phyloP scores from a whole-genome alignment of 495 filamentous ascomycete genomes.

The Zalerion maritima region DNA sequence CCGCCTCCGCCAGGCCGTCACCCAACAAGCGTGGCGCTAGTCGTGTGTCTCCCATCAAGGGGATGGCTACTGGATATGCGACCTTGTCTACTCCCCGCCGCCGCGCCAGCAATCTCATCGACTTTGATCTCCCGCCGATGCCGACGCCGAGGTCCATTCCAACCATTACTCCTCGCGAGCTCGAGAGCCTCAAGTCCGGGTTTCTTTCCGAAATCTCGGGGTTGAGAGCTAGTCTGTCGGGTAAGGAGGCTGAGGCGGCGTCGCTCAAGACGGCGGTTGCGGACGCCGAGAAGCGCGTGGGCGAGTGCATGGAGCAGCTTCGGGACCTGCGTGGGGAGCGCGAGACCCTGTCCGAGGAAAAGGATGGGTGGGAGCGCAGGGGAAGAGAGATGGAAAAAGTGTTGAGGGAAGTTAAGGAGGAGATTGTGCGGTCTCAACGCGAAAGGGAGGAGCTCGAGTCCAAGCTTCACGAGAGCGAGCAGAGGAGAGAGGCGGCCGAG shows the following conservation, averaged over 20 bases:
- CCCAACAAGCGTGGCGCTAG: conserved; percentile 13
- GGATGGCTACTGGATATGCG: too few relatives aligned
- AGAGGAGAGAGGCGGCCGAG: conserved; percentile 47
- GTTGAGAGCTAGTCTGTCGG: conserved; percentile 73
- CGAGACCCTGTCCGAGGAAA: conserved; percentile 60
- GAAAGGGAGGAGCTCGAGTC: conserved; percentile 60
- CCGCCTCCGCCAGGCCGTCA: conserved; percentile 30
- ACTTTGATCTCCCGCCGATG: conserved; percentile 81
- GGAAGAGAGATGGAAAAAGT: conserved; percentile 74
- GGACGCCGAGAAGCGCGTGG: conserved; percentile 84
- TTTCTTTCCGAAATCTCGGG: conserved; percentile 84
- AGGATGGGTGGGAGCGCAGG: conserved; percentile 67
- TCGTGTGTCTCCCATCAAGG: conserved; percentile 13
- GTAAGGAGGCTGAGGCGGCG: conserved; percentile 77
- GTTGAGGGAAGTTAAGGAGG: conserved; percentile 60
- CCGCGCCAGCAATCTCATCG: conserved; percentile 49
- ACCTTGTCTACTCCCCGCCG: conserved; percentile 10
- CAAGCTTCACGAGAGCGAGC: conserved; percentile 60
- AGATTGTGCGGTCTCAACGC: conserved; percentile 59
- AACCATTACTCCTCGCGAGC: conserved; percentile 76
- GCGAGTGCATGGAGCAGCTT: conserved; percentile 64
- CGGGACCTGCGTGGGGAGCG: conserved; percentile 55
- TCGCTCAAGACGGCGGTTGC: conserved; percentile 72
- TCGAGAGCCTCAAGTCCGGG: conserved; percentile 77
- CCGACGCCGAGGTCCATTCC: conserved; percentile 88